A percentile compares a stretch with the other conserved stretches of the same genome.
Conservation (phyloP, 441 rosid species). For the Bruguiera hainesii region DNA sequence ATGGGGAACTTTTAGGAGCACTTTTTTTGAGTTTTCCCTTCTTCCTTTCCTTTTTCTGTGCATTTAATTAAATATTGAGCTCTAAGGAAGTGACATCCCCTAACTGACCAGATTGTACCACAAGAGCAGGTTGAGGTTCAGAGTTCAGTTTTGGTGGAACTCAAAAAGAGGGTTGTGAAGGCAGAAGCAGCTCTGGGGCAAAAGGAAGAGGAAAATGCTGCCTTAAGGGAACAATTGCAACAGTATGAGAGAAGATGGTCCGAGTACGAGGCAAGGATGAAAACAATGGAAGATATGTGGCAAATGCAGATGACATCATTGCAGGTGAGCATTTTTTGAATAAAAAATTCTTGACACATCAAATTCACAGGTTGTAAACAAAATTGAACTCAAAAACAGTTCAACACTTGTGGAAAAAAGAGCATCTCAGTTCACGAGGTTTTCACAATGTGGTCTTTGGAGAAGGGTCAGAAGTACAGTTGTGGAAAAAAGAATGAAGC, state of each 20-base stretch:
- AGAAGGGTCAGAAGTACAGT: no score
- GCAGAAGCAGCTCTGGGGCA: constrained; percentile 62
- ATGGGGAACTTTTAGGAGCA: background rate
- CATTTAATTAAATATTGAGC: constrained; percentile 8
- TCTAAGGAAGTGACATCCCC: constrained; percentile 13
- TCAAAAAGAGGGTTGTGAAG: constrained; percentile 60
- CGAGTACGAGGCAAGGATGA: constrained; percentile 82
- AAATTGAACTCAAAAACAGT: background rate
- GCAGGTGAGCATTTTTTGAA: constrained; percentile 51
- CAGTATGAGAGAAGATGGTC: constrained; percentile 73
- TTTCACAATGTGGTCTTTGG: no score
- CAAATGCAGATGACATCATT: constrained; percentile 79
- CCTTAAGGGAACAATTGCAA: constrained; percentile 64
- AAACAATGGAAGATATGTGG: constrained; percentile 94
- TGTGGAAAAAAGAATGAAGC: no score
- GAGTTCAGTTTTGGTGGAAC: constrained; percentile 59
- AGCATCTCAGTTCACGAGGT: no score
- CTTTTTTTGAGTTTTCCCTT: background rate
- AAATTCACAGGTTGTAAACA: background rate
- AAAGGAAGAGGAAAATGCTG: constrained; percentile 82
- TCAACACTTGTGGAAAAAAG: background rate
- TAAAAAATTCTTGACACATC: background rate
- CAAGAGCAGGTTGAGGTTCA: constrained; percentile 50
- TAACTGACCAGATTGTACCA: constrained; percentile 48
- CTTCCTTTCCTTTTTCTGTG: constrained; percentile 10